Percentiles rank a stretch among this genome's conserved stretches.
These are phyloP conservation scores for Tylopilus balloui DNA, from an alignment of 768 basidiomycete genomes.

Conservation along the genomic window DNA sequence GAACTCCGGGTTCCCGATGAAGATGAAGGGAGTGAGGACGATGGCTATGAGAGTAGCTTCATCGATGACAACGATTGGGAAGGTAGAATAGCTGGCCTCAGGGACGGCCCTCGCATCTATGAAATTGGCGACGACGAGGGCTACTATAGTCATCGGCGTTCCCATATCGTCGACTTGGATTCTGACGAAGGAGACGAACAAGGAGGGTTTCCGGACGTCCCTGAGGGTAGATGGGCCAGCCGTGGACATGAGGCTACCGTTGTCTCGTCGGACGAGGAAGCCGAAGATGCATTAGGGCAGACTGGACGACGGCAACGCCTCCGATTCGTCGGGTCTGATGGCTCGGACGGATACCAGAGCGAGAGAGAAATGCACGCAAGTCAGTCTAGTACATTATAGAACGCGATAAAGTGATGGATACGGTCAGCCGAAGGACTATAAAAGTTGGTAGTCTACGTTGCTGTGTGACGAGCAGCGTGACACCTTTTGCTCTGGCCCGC, in stretches of 20 bases:
- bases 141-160: background rate
- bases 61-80: conserved; percentile 45
- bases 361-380: background rate
- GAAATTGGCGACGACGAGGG: conserved; percentile 19
- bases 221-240: background rate
- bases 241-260: background rate
- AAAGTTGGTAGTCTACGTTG: too few relatives aligned
- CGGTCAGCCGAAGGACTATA: too few relatives aligned
- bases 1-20: conserved; percentile 8
- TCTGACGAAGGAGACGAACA: conserved; percentile 14
- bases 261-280: conserved; percentile 21
- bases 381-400: background rate
- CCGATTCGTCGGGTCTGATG: conserved; percentile 21
- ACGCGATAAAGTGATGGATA: conserved; percentile 5
- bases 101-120: conserved; percentile 20
- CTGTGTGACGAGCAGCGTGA: too few relatives aligned
- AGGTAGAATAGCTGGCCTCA: background rate
- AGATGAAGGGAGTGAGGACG: conserved; percentile 30
- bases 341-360: conserved; percentile 15
- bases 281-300: background rate
- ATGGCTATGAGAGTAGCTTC: conserved; percentile 50
- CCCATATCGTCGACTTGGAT: background rate
- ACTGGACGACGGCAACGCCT: background rate
- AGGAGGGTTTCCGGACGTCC: background rate
- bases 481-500: too few relatives aligned